Evolutionary conservation across 2,329 filamentous ascomycete species (phyloP).

Genomic region (Phyllosticta capitalensis): DNA sequence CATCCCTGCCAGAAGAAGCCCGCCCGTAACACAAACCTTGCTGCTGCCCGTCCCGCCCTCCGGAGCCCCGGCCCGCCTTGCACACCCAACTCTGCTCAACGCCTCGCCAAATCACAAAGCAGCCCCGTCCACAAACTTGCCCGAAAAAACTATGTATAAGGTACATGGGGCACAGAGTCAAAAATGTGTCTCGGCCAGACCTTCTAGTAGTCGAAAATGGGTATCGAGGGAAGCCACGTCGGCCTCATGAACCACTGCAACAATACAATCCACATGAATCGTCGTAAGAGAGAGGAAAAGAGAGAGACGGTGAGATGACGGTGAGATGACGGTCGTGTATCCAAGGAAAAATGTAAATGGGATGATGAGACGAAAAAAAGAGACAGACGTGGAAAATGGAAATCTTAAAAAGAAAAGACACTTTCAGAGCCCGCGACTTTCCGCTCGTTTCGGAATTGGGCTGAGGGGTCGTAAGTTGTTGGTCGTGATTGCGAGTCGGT

Average conservation of each 20-base stretch:
- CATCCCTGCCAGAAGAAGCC: neutral
- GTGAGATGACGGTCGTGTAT: conserved; percentile 3
- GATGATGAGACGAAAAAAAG: neutral
- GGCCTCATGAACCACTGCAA: conserved; percentile 7
- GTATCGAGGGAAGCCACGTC: conserved; percentile 9
- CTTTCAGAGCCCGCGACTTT: neutral
- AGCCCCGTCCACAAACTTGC: neutral
- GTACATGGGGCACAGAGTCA: neutral
- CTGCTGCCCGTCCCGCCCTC: neutral
- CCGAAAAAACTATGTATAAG: conserved; percentile 9
- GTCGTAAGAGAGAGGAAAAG: conserved; percentile 1
- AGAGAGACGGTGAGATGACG: conserved; percentile 5
- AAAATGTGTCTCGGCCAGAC: conserved; percentile 4
- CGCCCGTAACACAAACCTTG: neutral
- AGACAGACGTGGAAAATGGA: neutral
- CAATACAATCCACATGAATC: neutral
- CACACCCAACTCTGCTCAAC: neutral
- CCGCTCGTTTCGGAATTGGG: neutral
- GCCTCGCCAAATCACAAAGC: conserved; percentile 2
- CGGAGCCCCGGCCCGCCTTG: neutral
- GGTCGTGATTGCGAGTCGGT: neutral
- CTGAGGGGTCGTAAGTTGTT: neutral
- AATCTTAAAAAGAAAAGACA: neutral
- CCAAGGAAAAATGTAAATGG: neutral
- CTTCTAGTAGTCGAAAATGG: conserved; percentile 10